Percentiles rank a stretch among this genome's conserved stretches.
These are phyloP conservation scores for Williopsis jadinii DNA, from an alignment of 1,139 yeast genomes.

Conservation along the genomic window DNA sequence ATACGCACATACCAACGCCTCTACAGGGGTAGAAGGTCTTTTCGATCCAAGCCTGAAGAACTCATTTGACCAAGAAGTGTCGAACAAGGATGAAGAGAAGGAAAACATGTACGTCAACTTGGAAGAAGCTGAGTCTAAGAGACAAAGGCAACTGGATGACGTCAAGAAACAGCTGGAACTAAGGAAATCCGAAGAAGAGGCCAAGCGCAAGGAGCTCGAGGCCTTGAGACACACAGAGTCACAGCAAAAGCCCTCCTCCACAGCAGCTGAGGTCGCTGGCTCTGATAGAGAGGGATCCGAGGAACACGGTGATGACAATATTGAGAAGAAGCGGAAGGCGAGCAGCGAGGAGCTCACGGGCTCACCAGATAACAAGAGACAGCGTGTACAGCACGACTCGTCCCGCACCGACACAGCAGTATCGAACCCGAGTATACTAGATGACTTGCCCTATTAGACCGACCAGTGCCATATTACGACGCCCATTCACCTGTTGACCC, in stretches of 20 bases:
- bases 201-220: conserved; percentile 3
- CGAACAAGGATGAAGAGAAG: conserved; percentile 2
- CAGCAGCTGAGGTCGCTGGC: neutral
- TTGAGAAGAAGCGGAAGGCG: conserved; percentile 16
- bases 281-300: neutral
- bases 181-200: conserved; percentile 1
- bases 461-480: too few relatives aligned
- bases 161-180: conserved; percentile 2
- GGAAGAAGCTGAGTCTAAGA: conserved; percentile 3
- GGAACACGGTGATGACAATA: conserved; percentile 2
- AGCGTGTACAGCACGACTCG: conserved; percentile 1
- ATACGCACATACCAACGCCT: conserved; percentile 15
- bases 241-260: conserved; percentile 2
- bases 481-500: too few relatives aligned
- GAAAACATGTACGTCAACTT: conserved; percentile 1
- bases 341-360: conserved; percentile 11
- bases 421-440: too few relatives aligned
- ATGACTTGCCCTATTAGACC: too few relatives aligned
- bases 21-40: conserved; percentile 18
- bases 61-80: conserved; percentile 6
- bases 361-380: conserved; percentile 11
- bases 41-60: conserved; percentile 14
- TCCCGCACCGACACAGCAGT: neutral
- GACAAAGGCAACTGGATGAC: conserved; percentile 7
- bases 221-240: conserved; percentile 4